These are phyloP conservation scores for Corchorus capsularis DNA, from an alignment of 345 rosid species.

Conservation along the genomic window DNA sequence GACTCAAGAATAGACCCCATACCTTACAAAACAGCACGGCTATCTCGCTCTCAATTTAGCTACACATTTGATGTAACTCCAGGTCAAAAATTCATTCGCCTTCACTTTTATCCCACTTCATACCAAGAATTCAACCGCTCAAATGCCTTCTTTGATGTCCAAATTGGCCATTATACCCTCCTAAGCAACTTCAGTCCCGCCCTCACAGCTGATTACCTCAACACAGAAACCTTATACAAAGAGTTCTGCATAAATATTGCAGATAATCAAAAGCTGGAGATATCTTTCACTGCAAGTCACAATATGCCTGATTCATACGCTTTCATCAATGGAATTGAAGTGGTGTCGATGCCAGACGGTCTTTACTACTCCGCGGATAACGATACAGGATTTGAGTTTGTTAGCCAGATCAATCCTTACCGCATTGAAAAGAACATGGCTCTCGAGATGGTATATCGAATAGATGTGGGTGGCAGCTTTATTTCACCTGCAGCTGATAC, in stretches of 20 bases:
- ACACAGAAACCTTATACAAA: neutral
- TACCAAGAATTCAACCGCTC: constrained; percentile 11
- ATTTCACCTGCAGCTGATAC: neutral
- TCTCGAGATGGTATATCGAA: constrained; percentile 33
- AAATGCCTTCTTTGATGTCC: constrained; percentile 23
- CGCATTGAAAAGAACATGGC: neutral
- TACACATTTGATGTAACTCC: constrained; percentile 28
- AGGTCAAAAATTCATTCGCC: constrained; percentile 34
- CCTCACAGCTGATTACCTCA: neutral
- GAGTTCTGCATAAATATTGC: constrained; percentile 26
- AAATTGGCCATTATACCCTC: constrained; percentile 28
- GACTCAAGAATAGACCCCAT: neutral
- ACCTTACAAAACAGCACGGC: constrained; percentile 33
- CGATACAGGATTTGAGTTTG: constrained; percentile 5
- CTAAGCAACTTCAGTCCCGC: constrained; percentile 38
- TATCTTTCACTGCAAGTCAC: constrained; percentile 33
- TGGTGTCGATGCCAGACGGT: constrained; percentile 30
- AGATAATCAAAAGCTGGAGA: constrained; percentile 11
- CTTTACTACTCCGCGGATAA: constrained; percentile 18
- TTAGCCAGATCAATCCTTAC: neutral
- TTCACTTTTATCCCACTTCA: constrained; percentile 27
- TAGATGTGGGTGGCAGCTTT: constrained; percentile 28
- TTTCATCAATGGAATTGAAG: constrained; percentile 36
- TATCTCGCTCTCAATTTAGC: constrained; percentile 24
- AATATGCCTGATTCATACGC: constrained; percentile 19